Percentiles rank a stretch among this genome's conserved stretches.
These are phyloP conservation scores for Actinomucor elegans DNA, from an alignment of 371 early-diverging fungal genomes.

Conservation along the genomic window DNA sequence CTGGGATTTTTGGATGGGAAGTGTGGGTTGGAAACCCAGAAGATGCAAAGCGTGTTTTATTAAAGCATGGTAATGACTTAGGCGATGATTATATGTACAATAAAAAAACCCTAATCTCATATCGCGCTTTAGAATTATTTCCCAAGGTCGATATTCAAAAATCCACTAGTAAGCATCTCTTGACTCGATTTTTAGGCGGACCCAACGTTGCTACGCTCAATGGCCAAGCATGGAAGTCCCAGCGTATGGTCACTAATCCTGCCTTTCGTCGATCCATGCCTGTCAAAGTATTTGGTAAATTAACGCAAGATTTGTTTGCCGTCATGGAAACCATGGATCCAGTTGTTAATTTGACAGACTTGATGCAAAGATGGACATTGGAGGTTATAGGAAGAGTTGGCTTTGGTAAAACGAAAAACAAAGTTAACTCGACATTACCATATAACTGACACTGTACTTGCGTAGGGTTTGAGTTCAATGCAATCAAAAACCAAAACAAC, in stretches of 20 bases:
- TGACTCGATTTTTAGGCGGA: conserved; percentile 1
- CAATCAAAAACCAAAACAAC: conserved; percentile 14
- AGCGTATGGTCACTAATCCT: conserved; percentile 33
- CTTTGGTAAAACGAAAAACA: conserved; percentile 42
- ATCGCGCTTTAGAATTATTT: neutral
- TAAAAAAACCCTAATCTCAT: neutral
- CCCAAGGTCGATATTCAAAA: neutral
- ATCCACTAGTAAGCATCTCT: neutral
- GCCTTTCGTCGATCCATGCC: conserved; percentile 43
- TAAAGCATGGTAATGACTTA: conserved; percentile 1
- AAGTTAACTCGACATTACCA: too few relatives aligned
- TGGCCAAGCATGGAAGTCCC: conserved; percentile 17
- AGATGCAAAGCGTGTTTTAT: conserved; percentile 29
- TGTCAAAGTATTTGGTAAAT: conserved; percentile 29
- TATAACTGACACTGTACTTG: neutral
- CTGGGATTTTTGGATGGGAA: conserved; percentile 3
- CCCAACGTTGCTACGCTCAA: conserved; percentile 6
- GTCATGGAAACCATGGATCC: conserved; percentile 16
- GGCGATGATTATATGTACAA: neutral
- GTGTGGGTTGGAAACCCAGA: neutral
- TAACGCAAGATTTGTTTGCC: conserved; percentile 24
- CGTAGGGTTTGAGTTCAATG: conserved; percentile 36
- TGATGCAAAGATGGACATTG: conserved; percentile 33
- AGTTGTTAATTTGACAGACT: conserved; percentile 18
- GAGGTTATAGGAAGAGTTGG: conserved; percentile 41